phyloP scores from a whole-genome alignment of 2,329 filamentous ascomycete genomes.

The Davidsoniella australis region DNA sequence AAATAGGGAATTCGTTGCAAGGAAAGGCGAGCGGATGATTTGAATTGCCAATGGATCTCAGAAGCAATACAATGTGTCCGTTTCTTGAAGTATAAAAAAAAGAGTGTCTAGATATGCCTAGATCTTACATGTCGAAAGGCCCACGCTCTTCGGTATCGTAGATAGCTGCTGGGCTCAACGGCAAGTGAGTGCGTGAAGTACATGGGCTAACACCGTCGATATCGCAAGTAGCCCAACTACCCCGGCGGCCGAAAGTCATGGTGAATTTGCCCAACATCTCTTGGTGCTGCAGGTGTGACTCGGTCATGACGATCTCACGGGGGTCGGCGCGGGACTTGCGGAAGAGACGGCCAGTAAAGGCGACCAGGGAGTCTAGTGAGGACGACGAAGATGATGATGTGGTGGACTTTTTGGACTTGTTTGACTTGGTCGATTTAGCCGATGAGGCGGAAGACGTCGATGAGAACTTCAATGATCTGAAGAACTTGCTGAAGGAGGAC shows the following conservation, averaged over 20 bases:
- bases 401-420: conserved; percentile 1
- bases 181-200: conserved; percentile 6
- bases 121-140: not conserved
- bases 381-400: conserved; percentile 1
- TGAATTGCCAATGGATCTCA: too few relatives aligned
- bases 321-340: conserved; percentile 20
- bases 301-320: conserved; percentile 28
- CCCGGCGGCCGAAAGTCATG: conserved; percentile 27
- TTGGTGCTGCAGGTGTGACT: conserved; percentile 29
- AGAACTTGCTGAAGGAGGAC: conserved; percentile 6
- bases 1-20: not conserved
- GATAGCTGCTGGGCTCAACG: not conserved
- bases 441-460: conserved; percentile 6
- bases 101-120: not conserved
- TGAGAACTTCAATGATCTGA: conserved; percentile 5
- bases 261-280: conserved; percentile 29
- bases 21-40: not conserved
- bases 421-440: not conserved
- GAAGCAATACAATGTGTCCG: too few relatives aligned
- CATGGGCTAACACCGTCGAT: conserved; percentile 10
- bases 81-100: too few relatives aligned
- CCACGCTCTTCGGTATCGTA: not conserved
- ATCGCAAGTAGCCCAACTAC: conserved; percentile 10
- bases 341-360: conserved; percentile 4
- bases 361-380: conserved; percentile 4